Evolutionary conservation across 176 grass and related monocot genomes (phyloP).

Genomic region (Oryza brachyantha): DNA sequence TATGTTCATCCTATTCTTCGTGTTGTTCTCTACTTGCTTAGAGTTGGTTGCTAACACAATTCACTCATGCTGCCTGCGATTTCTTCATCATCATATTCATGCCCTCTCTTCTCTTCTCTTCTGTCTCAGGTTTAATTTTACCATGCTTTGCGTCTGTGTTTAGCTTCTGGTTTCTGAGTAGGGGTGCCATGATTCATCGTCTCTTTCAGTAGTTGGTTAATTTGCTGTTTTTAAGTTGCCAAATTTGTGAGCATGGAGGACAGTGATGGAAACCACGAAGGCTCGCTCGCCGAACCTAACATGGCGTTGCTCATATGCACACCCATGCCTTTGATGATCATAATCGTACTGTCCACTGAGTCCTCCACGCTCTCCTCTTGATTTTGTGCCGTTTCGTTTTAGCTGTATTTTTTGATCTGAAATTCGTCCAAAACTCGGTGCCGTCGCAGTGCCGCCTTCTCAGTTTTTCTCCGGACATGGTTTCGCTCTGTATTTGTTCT

Average conservation of each 20-base stretch:
- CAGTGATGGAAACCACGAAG: constrained; percentile 45
- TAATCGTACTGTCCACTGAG: constrained; percentile 31
- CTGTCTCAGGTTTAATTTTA: neutral
- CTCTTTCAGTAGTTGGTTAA: neutral
- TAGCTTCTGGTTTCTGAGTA: neutral
- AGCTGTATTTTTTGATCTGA: neutral
- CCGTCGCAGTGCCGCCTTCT: too few species aligned
- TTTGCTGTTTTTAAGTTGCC: neutral
- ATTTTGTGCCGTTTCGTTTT: neutral
- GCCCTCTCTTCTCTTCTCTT: neutral
- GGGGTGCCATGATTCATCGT: neutral
- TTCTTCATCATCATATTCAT: neutral
- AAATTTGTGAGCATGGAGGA: neutral
- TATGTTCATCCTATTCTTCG: too few species aligned
- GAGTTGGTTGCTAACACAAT: too few species aligned
- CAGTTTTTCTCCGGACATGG: too few species aligned
- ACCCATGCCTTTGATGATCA: constrained; percentile 52
- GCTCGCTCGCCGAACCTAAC: constrained; percentile 56
- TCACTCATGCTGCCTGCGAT: neutral
- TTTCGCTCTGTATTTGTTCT: too few species aligned
- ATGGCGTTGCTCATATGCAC: constrained; percentile 25
- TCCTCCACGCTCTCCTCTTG: neutral
- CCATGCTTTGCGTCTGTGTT: neutral
- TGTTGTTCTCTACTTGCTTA: too few species aligned
- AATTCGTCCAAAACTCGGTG: too few species aligned